These are phyloP conservation scores for Nakaseomyces uthaithaninus DNA, from an alignment of 1,139 yeast species.

Conservation along the genomic window DNA sequence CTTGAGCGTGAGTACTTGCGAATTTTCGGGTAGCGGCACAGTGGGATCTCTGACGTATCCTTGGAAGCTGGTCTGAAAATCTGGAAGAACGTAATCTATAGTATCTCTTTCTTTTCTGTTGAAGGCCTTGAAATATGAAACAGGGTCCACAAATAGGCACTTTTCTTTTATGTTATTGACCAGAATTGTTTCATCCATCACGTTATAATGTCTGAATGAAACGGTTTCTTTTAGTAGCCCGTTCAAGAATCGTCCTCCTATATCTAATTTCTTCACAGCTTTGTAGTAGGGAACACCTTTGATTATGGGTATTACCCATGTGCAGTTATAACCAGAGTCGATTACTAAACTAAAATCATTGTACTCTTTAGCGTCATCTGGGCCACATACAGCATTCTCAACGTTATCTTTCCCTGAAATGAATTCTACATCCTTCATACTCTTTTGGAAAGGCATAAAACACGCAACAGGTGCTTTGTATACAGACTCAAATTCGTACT, in stretches of 20 bases:
- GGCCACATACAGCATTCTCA: conserved; percentile 11
- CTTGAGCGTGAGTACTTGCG: conserved; percentile 57
- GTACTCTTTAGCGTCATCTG: conserved; percentile 15
- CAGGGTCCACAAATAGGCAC: conserved; percentile 61
- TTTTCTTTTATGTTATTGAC: conserved; percentile 81
- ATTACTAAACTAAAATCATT: conserved; percentile 70
- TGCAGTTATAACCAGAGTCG: conserved; percentile 82
- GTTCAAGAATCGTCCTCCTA: conserved; percentile 80
- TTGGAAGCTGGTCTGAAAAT: conserved; percentile 66
- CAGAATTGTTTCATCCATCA: conserved; percentile 80
- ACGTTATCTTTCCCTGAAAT: conserved; percentile 20
- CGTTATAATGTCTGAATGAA: conserved; percentile 88
- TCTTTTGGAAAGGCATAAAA: conserved; percentile 45
- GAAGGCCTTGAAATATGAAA: conserved; percentile 54
- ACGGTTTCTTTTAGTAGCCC: conserved; percentile 77
- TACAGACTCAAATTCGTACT: conserved; percentile 63
- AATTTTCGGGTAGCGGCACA: conserved; percentile 37
- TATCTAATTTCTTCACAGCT: conserved; percentile 57
- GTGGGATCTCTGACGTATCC: conserved; percentile 50
- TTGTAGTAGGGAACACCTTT: conserved; percentile 72
- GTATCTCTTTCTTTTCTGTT: conserved; percentile 35
- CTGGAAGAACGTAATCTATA: conserved; percentile 77
- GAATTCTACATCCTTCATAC: conserved; percentile 14
- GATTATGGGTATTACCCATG: conserved; percentile 80
- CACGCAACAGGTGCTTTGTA: conserved; percentile 49